Base-by-base conservation (phyloP, 1,284 basidiomycete species). In the Rhodofomes roseus region DNA sequence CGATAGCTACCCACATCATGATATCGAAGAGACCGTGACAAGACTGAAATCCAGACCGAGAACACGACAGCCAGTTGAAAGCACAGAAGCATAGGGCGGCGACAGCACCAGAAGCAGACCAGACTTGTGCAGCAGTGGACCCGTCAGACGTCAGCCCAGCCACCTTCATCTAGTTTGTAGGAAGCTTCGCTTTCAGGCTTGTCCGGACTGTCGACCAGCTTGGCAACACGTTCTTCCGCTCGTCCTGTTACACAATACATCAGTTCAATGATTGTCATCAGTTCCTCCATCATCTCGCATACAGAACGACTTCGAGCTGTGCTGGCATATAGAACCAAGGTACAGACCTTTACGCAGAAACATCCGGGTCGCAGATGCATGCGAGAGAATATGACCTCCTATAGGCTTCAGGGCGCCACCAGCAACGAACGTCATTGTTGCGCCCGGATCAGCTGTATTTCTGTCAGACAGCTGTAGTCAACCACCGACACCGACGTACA, bases 141-240 rank as follows among this genome's bases (percentile, higher is more conserved):
- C 2, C n/a, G 4, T 71, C 58, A 76, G 46, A 92, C 84, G 68
- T 93, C 90, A 16, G 85, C 79, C 90, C 90, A 93, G 36, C 90
- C 90, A 41, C 90, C 90, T 79, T 92, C 91, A 66, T 92, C 90
- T 29, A 96, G 80, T 71, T 92, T 93, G 74, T 95, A 96, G 1
- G 92, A 93, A 2, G 93, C 94, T 75, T 96, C 93, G 66, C 91
- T 93, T 75, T 96, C 93, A 8, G 93, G 92, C 66, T 89, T 84
- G 71, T 96, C 95, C 4, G 95, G 95, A 67, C 92, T 95, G 71
- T 97, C 95, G 43, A 95, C 91, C 2, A 97, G 81, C 71, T 96
- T 97, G n/a, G 94, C 94, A 31, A 96, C 93, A 59, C 95, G 89
- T 76, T 97, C 95, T 71, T 96, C 95, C 4, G 92, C 95, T 50